Evolutionary conservation across 768 basidiomycete genomes (phyloP).

Genomic region (Serendipita sp.): DNA sequence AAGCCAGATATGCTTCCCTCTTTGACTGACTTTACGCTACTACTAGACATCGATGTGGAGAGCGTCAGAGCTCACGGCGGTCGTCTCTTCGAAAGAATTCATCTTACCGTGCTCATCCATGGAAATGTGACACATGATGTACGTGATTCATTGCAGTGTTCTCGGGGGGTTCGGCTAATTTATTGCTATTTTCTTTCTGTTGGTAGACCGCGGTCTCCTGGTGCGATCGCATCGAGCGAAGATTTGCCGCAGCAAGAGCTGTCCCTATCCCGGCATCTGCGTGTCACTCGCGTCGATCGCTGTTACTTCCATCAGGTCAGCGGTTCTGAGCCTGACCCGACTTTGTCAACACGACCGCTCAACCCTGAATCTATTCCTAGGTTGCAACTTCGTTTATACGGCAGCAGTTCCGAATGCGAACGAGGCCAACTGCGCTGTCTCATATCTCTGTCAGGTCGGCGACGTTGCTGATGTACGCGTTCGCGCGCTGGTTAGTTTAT

Average conservation of each 20-base stretch:
- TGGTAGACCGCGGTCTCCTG: not conserved
- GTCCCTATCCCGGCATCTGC: not conserved
- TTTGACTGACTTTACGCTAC: not conserved
- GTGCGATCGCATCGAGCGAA: not conserved
- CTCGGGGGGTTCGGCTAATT: not conserved
- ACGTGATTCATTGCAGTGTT: not conserved
- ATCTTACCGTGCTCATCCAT: slow-evolving; percentile 56
- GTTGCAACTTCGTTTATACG: not conserved
- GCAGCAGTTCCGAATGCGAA: slow-evolving; percentile 15
- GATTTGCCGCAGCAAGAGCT: not conserved
- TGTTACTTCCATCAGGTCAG: not conserved
- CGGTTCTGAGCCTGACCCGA: not conserved
- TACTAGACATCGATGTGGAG: slow-evolving; percentile 48
- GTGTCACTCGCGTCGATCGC: not conserved
- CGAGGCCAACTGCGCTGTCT: slow-evolving; percentile 72
- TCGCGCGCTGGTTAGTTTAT: slow-evolving; percentile 29
- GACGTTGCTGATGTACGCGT: slow-evolving; percentile 15
- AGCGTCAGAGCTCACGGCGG: slow-evolving; percentile 50
- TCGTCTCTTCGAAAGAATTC: slow-evolving; percentile 43
- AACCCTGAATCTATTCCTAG: not conserved
- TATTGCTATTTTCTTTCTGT: not conserved
- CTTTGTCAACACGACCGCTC: not conserved
- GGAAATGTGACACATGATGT: slow-evolving; percentile 82
- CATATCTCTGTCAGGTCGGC: slow-evolving; percentile 75
- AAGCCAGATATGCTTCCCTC: not conserved